Base-by-base conservation (phyloP, 169 alveolate genomes). In the Plasmodium malariae region DNA sequence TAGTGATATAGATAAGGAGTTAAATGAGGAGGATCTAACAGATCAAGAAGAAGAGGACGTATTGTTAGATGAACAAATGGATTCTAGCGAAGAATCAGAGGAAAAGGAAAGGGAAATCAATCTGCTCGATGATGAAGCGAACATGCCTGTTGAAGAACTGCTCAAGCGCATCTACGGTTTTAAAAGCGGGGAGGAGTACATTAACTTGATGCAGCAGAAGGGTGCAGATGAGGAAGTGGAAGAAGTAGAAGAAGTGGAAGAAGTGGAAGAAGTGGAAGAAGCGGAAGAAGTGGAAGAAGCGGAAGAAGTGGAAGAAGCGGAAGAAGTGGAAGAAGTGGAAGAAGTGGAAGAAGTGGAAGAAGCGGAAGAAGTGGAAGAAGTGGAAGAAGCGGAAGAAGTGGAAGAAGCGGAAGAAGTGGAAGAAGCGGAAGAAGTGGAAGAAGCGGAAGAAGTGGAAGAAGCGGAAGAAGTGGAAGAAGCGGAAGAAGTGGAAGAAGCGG, bases 1-100 rank as follows among this genome's bases (percentile, higher is more conserved):
- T 14, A 78, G 24, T 54, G 19, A 32, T 40, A 11, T 11, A 0
- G 72, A 65, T 30, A 48, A 86, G n/a, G 80, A 86, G 19, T 17
- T 65, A 28, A 67, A 86, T 17, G 93, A 88, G 26, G 87, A 62
- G 34, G 85, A 73, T 40, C 60, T 67, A 9, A 37, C 76, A 3
- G 88, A 88, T 48, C 89, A 62, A 26, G 83, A 72, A 30, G 86
- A 72, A 51, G 86, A 72, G 51, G 86, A 72, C 24, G 24, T 49
- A 0, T 30, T 88, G 14, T 28, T 72, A 54, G 89, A 88, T 62
- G 71, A 72, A 34, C 36, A 70, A 51, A 83, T 68, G 88, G 73
- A 60, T 3, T 65, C 88, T 0, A 72, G 70, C 1, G 76, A 48
- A 11, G 85, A 83, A 57, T 26, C 48, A 21, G 91, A 83, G 3